These are phyloP conservation scores for Fusarium nisikadoi DNA, from an alignment of 2,329 filamentous ascomycete genomes.

Conservation along the genomic window DNA sequence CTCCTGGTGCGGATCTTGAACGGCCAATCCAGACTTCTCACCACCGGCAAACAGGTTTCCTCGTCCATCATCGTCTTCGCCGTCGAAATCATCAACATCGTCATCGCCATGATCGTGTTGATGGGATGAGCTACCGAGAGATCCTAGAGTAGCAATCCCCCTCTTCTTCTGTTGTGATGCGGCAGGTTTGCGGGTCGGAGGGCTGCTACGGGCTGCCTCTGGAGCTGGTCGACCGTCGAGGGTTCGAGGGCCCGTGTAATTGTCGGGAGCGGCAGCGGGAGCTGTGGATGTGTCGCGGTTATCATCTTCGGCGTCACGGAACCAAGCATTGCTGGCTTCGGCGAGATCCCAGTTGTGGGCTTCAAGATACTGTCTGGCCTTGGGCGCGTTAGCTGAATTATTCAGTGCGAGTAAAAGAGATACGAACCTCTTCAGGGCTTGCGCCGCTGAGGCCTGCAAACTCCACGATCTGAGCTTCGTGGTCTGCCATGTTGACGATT, in stretches of 20 bases:
- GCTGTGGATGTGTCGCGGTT: conserved; percentile 57
- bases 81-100: conserved; percentile 66
- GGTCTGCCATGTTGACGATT: conserved; percentile 46
- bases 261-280: conserved; percentile 48
- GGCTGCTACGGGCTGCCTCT: conserved; percentile 46
- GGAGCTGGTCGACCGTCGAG: conserved; percentile 71
- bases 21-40: conserved; percentile 80
- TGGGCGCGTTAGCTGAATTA: neutral
- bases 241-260: conserved; percentile 70
- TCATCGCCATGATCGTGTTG: conserved; percentile 68
- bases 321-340: conserved; percentile 71
- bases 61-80: conserved; percentile 67
- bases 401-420: rapidly evolving
- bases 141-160: conserved; percentile 70
- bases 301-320: conserved; percentile 61
- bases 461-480: conserved; percentile 44
- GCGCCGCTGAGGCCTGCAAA: conserved; percentile 45
- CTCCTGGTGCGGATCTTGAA: conserved; percentile 69
- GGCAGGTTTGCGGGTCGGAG: conserved; percentile 50
- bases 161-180: conserved; percentile 61
- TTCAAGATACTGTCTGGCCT: conserved; percentile 76
- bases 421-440: conserved; percentile 43
- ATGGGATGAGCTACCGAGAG: conserved; percentile 60
- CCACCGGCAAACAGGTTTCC: conserved; percentile 84
- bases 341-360: conserved; percentile 74